phyloP scores from a whole-genome alignment of 176 grass and related monocot species.

The Poa annua region DNA sequence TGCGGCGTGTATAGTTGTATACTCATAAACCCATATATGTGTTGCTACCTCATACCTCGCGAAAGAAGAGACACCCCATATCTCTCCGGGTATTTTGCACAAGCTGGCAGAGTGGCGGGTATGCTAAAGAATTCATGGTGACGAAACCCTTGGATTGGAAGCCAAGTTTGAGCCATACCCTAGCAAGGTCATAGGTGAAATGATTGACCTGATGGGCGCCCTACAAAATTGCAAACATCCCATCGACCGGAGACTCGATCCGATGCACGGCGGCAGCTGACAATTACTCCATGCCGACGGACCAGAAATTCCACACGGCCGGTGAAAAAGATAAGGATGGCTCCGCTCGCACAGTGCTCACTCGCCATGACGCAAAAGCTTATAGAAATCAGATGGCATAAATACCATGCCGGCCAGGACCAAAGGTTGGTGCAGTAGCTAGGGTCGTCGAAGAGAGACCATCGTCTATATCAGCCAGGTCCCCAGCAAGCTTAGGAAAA shows the following conservation, averaged over 20 bases:
- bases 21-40: not conserved
- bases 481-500: slow-evolving; percentile 35
- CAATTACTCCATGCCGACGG: slow-evolving; percentile 21
- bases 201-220: slow-evolving; percentile 36
- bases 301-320: slow-evolving; percentile 50
- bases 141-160: slow-evolving; percentile 17
- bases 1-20: not conserved
- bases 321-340: slow-evolving; percentile 52
- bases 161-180: slow-evolving; percentile 52
- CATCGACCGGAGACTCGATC: slow-evolving; percentile 29
- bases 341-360: slow-evolving; percentile 1
- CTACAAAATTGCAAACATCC: slow-evolving; percentile 36
- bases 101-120: not conserved
- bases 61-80: slow-evolving; percentile 28
- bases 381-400: slow-evolving; percentile 53
- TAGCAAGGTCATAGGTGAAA: slow-evolving; percentile 35
- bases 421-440: slow-evolving; percentile 47
- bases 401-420: slow-evolving; percentile 36
- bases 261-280: slow-evolving; percentile 30
- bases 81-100: slow-evolving; percentile 23
- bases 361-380: slow-evolving; percentile 51
- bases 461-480: slow-evolving; percentile 36
- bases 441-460: slow-evolving; percentile 31
- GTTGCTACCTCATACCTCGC: not conserved
- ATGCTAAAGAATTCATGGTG: slow-evolving; percentile 16